phyloP scores from a whole-genome alignment of 1,139 yeast genomes.

The Kodamaea alishanica region DNA sequence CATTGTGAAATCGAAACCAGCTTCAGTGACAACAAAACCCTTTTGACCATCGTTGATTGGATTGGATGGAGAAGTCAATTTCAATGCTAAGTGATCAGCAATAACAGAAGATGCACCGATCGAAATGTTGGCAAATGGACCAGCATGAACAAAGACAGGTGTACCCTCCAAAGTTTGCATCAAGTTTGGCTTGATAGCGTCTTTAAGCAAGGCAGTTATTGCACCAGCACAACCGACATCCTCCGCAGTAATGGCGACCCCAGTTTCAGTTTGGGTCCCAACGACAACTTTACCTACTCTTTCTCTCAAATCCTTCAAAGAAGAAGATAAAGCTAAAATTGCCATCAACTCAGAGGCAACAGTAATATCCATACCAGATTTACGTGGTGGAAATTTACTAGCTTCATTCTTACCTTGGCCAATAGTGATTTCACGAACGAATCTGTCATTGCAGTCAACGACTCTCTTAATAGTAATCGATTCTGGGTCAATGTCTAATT shows the following conservation, averaged over 20 bases:
- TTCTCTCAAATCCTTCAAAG: slow-evolving; percentile 61
- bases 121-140: slow-evolving; percentile 83
- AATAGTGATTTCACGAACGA: slow-evolving; percentile 68
- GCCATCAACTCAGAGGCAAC: slow-evolving; percentile 86
- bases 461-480: slow-evolving; percentile 74
- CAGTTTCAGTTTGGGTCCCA: slow-evolving; percentile 56
- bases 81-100: slow-evolving; percentile 72
- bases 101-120: slow-evolving; percentile 81
- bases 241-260: slow-evolving; percentile 70
- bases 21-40: slow-evolving; percentile 80
- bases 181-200: slow-evolving; percentile 78
- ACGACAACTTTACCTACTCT: slow-evolving; percentile 71
- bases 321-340: slow-evolving; percentile 66
- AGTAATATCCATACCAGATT: slow-evolving; percentile 76
- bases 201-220: slow-evolving; percentile 70
- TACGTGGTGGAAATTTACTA: slow-evolving; percentile 60
- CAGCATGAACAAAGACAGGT: slow-evolving; percentile 81
- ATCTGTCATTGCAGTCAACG: slow-evolving; percentile 77
- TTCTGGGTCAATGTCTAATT: slow-evolving; percentile 67
- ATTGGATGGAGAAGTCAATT: slow-evolving; percentile 50
- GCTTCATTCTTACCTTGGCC: slow-evolving; percentile 76
- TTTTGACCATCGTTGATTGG: slow-evolving; percentile 40
- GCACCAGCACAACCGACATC: slow-evolving; percentile 83
- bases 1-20: slow-evolving; percentile 85
- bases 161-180: slow-evolving; percentile 87